Evolutionary conservation across 1,139 yeast species (phyloP).

Genomic region (Geotrichum phurueaensis): DNA sequence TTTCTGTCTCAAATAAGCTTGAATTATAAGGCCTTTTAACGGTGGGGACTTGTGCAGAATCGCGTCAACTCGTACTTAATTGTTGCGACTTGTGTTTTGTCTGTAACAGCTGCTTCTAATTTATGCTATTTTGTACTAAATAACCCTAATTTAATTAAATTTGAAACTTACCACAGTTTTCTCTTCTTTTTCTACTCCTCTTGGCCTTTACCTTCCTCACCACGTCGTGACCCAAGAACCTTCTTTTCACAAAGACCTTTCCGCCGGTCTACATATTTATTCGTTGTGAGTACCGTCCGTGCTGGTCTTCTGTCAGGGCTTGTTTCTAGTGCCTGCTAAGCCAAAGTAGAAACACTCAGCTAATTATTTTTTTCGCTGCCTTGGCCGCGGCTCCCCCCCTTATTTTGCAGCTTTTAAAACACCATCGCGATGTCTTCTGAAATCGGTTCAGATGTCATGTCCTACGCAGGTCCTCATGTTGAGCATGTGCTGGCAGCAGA

Average conservation of each 20-base stretch:
- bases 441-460: not conserved
- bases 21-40: not conserved
- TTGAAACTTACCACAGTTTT: not conserved
- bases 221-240: not conserved
- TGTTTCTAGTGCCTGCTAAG: not conserved
- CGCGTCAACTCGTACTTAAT: too few relatives aligned
- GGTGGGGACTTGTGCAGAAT: not conserved
- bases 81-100: too few relatives aligned
- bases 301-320: not conserved
- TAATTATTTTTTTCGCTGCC: not conserved
- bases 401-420: not conserved
- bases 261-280: not conserved
- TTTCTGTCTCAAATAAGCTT: not conserved
- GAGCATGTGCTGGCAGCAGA: conserved; percentile 43
- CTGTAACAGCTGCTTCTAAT: not conserved
- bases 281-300: not conserved
- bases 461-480: conserved; percentile 25
- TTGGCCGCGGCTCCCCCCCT: not conserved
- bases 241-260: not conserved
- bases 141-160: not conserved
- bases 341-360: not conserved
- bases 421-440: not conserved
- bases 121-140: not conserved
- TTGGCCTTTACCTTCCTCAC: not conserved
- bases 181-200: not conserved